A percentile compares a stretch with the other conserved stretches of the same genome.
phyloP scores from a whole-genome alignment of 2,329 filamentous ascomycete species.

The Ploettnerulaceae sp. region DNA sequence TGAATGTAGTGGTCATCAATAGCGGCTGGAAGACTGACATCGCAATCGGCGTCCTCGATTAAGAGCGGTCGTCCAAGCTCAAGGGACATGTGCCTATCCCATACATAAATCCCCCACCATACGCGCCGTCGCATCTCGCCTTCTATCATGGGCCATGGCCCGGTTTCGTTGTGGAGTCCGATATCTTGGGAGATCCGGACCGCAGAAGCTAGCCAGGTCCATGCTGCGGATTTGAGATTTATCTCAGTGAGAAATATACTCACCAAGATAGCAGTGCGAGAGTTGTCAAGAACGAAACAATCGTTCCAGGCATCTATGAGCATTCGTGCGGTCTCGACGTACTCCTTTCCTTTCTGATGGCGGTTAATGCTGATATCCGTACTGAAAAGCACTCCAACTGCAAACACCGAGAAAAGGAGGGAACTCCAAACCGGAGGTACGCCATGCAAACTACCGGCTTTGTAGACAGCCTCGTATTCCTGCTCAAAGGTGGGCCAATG shows the following conservation, averaged over 20 bases:
- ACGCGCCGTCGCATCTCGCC: constrained; percentile 80
- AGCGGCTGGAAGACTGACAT: constrained; percentile 72
- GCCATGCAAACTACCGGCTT: constrained; percentile 53
- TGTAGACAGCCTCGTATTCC: constrained; percentile 74
- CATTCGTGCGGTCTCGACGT: constrained; percentile 65
- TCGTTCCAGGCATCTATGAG: constrained; percentile 80
- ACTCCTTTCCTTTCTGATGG: constrained; percentile 55
- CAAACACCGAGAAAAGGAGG: constrained; percentile 77
- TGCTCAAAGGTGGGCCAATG: constrained; percentile 82
- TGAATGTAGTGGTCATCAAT: constrained; percentile 76
- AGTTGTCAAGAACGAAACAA: constrained; percentile 70
- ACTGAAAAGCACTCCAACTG: constrained; percentile 73
- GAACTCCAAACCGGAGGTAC: constrained; percentile 68
- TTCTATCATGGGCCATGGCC: constrained; percentile 69
- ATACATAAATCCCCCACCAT: constrained; percentile 92
- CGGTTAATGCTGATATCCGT: constrained; percentile 49
- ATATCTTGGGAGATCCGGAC: constrained; percentile 79
- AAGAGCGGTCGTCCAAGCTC: constrained; percentile 76
- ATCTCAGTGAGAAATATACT: constrained; percentile 79
- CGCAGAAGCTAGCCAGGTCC: constrained; percentile 77
- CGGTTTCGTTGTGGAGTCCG: constrained; percentile 71
- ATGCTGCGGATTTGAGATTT: constrained; percentile 80
- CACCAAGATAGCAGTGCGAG: constrained; percentile 64
- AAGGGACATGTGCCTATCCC: constrained; percentile 76
- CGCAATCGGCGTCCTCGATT: constrained; percentile 85